A percentile compares a stretch with the other conserved stretches of the same genome.
phyloP scores from a whole-genome alignment of 257 asterid species.

The Prunella vulgaris region DNA sequence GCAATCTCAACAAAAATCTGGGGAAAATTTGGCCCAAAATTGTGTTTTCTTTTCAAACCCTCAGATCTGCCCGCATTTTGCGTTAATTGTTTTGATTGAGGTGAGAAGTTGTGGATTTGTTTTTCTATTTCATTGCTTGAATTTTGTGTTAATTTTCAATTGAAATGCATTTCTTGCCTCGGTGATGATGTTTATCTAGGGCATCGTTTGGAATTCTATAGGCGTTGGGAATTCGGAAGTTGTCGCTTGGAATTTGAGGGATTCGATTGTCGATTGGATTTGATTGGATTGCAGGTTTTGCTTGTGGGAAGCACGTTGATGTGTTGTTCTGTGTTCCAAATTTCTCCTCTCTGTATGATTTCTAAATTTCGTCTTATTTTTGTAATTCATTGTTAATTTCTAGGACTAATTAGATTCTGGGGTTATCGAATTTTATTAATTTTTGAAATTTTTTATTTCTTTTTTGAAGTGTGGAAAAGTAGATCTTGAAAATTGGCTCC shows the following conservation, averaged over 20 bases:
- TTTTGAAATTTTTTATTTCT: slow-evolving; percentile 2
- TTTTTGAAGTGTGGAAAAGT: slow-evolving; percentile 43
- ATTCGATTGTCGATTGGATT: slow-evolving; percentile 22
- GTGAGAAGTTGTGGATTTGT: slow-evolving; percentile 19
- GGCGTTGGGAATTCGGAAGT: slow-evolving; percentile 15
- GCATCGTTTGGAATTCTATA: not conserved
- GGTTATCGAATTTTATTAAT: not conserved
- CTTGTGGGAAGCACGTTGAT: slow-evolving; percentile 27
- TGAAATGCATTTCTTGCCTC: slow-evolving; percentile 15
- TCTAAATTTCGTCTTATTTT: slow-evolving; percentile 7
- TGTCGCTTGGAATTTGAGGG: slow-evolving; percentile 15
- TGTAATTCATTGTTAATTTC: not conserved
- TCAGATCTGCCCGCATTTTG: slow-evolving; percentile 44
- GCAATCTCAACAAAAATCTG: slow-evolving; percentile 35
- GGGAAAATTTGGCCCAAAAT: slow-evolving; percentile 5
- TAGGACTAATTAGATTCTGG: not conserved
- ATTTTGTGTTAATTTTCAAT: slow-evolving; percentile 9
- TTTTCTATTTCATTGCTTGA: not conserved
- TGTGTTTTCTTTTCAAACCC: slow-evolving; percentile 9
- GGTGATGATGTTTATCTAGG: slow-evolving; percentile 18
- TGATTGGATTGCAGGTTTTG: slow-evolving; percentile 18
- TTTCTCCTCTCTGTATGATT: slow-evolving; percentile 20
- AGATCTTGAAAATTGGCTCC: slow-evolving; percentile 98
- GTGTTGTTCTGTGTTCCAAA: slow-evolving; percentile 26
- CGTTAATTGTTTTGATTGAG: slow-evolving; percentile 37